These are phyloP conservation scores for Drosera capensis DNA, from an alignment of 148 eudicot genomes.

Conservation along the genomic window DNA sequence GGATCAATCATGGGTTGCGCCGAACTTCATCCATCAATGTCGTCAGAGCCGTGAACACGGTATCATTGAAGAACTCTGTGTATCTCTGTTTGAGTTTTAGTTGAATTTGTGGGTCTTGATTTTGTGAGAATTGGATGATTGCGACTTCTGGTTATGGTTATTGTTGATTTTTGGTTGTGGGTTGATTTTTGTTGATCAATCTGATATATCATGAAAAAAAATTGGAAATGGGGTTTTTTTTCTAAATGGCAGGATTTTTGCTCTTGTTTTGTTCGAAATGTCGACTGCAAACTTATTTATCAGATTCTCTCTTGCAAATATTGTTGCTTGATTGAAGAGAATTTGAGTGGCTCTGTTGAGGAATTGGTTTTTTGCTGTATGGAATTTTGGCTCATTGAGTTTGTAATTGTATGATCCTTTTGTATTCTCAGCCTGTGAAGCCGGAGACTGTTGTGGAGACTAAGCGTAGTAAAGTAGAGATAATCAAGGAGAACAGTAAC, in stretches of 20 bases:
- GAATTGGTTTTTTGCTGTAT: not conserved
- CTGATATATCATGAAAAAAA: too few species aligned
- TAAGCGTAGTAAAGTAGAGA: constrained; percentile 97
- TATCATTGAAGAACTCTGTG: too few species aligned
- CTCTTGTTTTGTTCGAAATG: not conserved
- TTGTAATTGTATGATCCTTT: not conserved
- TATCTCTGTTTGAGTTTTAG: too few species aligned
- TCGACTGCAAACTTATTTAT: too few species aligned
- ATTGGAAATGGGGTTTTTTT: too few species aligned
- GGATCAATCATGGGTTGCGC: constrained; percentile 12
- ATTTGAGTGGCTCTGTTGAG: too few species aligned
- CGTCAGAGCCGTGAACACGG: constrained; percentile 65
- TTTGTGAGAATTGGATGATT: not conserved
- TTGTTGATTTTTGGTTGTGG: too few species aligned
- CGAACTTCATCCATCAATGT: constrained; percentile 12
- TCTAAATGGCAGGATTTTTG: not conserved
- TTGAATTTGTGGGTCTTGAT: not conserved
- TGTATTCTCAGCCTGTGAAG: constrained; percentile 94
- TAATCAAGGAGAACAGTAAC: constrained; percentile 85
- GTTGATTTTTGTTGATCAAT: not conserved
- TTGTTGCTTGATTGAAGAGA: too few species aligned
- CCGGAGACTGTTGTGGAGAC: constrained; percentile 47
- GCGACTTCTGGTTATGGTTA: too few species aligned
- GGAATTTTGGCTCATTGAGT: not conserved
- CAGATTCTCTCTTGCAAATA: too few species aligned